A percentile compares a stretch with the other conserved stretches of the same genome.
Conservation (phyloP, 2,329 filamentous ascomycete genomes). For the Fusarium falciforme region DNA sequence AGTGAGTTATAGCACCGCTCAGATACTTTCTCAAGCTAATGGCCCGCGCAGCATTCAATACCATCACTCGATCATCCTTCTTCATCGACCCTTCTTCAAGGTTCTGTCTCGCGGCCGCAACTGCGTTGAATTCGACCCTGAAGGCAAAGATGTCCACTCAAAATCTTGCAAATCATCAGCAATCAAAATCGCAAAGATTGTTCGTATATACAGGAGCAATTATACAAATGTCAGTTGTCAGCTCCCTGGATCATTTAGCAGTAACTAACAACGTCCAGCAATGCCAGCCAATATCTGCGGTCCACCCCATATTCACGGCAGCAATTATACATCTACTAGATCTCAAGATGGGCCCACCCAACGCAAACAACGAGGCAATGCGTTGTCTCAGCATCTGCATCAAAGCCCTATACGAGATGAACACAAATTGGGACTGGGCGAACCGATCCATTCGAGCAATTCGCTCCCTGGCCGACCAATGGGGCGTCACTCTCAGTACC, state of each 20-base stretch:
- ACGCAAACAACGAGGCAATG: conserved; percentile 13
- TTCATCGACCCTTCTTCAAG: background rate
- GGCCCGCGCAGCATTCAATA: background rate
- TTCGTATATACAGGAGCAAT: conserved; percentile 32
- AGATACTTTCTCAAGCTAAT: background rate
- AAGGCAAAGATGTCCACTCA: conserved; percentile 29
- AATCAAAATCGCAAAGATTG: conserved; percentile 18
- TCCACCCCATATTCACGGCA: conserved; percentile 30
- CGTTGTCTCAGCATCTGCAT: conserved; percentile 25
- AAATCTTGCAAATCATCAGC: conserved; percentile 24
- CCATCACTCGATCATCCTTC: background rate
- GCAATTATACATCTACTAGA: conserved; percentile 31
- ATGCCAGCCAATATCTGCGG: conserved; percentile 26
- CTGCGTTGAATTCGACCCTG: conserved; percentile 21
- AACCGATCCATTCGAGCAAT: conserved; percentile 30
- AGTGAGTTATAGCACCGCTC: background rate
- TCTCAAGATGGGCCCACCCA: background rate
- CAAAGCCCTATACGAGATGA: conserved; percentile 30
- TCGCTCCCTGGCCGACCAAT: conserved; percentile 22
- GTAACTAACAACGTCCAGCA: background rate
- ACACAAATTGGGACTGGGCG: conserved; percentile 33
- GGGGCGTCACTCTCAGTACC: conserved; percentile 26
- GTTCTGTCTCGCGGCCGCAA: background rate
- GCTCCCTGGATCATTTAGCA: too few species aligned
- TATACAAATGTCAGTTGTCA: background rate